Base-by-base conservation (phyloP, 331 rosid species). In the Quercus tomentella region DNA sequence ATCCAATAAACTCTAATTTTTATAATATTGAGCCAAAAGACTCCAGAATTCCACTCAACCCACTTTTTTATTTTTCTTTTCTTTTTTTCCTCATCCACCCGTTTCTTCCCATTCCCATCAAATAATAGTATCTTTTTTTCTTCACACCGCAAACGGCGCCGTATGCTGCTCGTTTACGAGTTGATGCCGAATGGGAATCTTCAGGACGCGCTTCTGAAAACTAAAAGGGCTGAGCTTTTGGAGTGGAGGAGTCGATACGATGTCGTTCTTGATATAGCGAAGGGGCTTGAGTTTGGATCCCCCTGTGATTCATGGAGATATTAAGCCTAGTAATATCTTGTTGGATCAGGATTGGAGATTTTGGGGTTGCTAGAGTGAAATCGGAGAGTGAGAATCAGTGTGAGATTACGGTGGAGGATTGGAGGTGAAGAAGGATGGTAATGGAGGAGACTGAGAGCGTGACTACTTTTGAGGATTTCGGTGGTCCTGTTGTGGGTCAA, bases 251-350 rank as follows among this genome's bases (percentile, higher is more conserved):
- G 71, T 70, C 79, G 97, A 8, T 88, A 88, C 60, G 61, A 77
- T 0, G 35, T 92, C 28, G 79, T 83, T 1, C 45, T 90, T n/a
- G 94, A 89, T 58, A 76, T 93, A 0, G 98, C 97, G 0, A 90
- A 79, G 26, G 99, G 97, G 14, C 31, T 93, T 25, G 84, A 69
- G 14, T 91, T 83, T 89, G 54, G 94, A 91, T 7, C 96, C 97
- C 3, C 94, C 98, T 1, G 81, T 96, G 16, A 88, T 96, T 15
- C 99, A 96, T 15, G 93, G 99, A 0, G 99, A 96, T 72, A 86
- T 96, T 4, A 96, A 96, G 79, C 99, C 99, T 0, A 96, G 99
- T 77, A 96, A 96, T 75, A 81, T 96, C 26, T 75, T 96, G 7
- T 82, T 96, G 54, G 95, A 96, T 60, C 45, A 71, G 3, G 67